A percentile compares a stretch with the other conserved stretches of the same genome.
Evolutionary conservation across 768 basidiomycete species (phyloP).

Genomic region (Mycena vitilis): DNA sequence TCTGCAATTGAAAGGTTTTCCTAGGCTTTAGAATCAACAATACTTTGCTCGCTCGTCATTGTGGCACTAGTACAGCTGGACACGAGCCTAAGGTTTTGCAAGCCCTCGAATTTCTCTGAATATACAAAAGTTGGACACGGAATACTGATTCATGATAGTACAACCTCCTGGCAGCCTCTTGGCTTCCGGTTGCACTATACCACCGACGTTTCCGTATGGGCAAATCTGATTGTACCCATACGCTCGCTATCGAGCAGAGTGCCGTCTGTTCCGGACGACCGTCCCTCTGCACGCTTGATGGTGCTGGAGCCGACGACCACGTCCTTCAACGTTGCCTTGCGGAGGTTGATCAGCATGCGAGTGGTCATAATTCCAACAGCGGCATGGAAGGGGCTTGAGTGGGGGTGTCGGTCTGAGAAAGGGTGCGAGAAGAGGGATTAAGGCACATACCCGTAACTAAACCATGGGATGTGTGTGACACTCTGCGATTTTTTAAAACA

Average conservation of each 20-base stretch:
- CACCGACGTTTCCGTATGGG: not conserved
- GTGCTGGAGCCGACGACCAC: not conserved
- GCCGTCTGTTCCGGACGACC: not conserved
- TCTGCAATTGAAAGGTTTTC: too few relatives aligned
- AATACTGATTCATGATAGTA: too few relatives aligned
- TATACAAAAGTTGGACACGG: too few relatives aligned
- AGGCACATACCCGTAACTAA: conserved; percentile 53
- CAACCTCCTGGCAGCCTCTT: too few relatives aligned
- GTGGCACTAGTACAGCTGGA: too few relatives aligned
- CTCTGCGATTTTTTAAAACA: conserved; percentile 37
- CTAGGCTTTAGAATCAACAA: too few relatives aligned
- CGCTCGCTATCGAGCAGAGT: not conserved
- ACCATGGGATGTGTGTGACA: conserved; percentile 61
- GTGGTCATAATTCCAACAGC: conserved; percentile 58
- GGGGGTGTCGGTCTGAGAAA: too few relatives aligned
- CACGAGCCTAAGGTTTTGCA: too few relatives aligned
- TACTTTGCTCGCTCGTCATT: too few relatives aligned
- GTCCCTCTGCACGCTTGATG: too few relatives aligned
- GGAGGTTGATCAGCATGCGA: conserved; percentile 58
- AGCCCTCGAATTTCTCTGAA: too few relatives aligned
- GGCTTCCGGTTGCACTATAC: not conserved
- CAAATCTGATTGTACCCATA: not conserved
- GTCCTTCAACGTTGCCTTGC: conserved; percentile 44
- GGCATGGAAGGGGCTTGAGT: conserved; percentile 56
- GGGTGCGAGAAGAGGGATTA: not conserved